Evolutionary conservation across 2,329 filamentous ascomycete species (phyloP), one percentile per base, ranked within the genome.

Genomic region (Apiospora sp.): DNA sequence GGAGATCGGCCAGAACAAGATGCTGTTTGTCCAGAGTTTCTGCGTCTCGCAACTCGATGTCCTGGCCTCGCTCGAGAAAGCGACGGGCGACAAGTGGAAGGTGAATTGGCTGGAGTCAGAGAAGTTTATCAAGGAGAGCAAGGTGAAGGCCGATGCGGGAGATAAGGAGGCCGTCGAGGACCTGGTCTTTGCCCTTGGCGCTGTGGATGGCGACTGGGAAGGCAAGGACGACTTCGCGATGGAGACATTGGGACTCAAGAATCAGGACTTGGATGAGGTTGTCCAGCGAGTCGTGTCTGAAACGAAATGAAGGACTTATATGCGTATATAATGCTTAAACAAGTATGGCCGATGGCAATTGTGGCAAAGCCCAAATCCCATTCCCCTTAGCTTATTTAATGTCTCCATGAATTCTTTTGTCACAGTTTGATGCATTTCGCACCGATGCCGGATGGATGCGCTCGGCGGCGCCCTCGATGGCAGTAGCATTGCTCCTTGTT

Each of bases 171-270:
- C 84, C 0, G 77, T 85, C 44, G 85, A 87, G 77, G 83, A 87
- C 64, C 80, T 88, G 73, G 86, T 88, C 2, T 88, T 86, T 74
- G 86, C 85, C 46, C 77, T 88, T 1, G 86, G 86, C 1, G 82
- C 84, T 0, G 73, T 87, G 0, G 83, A 87, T 64, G 86, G 86
- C 0, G 84, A 88, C 72, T 88, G 86, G 86, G 86, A 84, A 22
- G 77, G 76, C 71, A 81, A 82, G 48, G 79, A 83, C 2, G 84
- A 81, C 0, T 87, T 86, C 72, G 82, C 85, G 2, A 88, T 88
- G 86, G 81, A 84, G 7, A 74, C 85, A 61, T 78, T 88, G 70
- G 86, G 82, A 0, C 75, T 88, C 4, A 73, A 86, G 77, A 82
- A 88, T 69, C 85, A 88, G 78, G 80, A 85, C 69, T 76, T 88